A percentile compares a stretch with the other conserved stretches of the same genome.
phyloP scores from a whole-genome alignment of 306 rosid genomes.

The Abrus precatorius region DNA sequence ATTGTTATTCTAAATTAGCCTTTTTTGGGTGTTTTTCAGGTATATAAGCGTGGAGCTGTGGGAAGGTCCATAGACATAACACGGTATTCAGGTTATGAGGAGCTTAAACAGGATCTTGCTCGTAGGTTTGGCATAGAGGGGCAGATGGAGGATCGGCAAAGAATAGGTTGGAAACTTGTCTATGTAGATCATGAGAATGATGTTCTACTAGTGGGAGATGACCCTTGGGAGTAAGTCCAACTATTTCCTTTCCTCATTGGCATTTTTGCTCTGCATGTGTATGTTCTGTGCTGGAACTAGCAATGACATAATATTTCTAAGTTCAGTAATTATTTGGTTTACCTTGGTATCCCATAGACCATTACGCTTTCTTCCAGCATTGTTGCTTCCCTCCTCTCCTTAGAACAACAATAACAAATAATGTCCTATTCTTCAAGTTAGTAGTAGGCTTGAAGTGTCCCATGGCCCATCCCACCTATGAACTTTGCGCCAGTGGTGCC shows the following conservation, averaged over 20 bases:
- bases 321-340: background rate
- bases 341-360: constrained; percentile 3
- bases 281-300: background rate
- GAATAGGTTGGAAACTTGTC: constrained; percentile 96
- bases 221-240: constrained; percentile 94
- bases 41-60: constrained; percentile 97
- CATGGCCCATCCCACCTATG: background rate
- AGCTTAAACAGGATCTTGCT: constrained; percentile 91
- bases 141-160: constrained; percentile 85
- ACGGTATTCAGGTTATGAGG: constrained; percentile 83
- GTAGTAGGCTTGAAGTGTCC: background rate
- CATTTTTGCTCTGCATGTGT: constrained; percentile 13
- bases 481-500: background rate
- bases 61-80: constrained; percentile 97
- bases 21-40: constrained; percentile 55
- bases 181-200: constrained; percentile 96
- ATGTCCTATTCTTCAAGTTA: constrained; percentile 10
- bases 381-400: background rate
- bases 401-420: constrained; percentile 2
- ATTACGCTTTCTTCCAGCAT: background rate
- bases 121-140: constrained; percentile 97
- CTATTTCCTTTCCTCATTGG: constrained; percentile 27
- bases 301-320: background rate
- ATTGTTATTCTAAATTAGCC: constrained; percentile 32
- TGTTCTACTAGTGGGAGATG: constrained; percentile 94